Evolutionary conservation across 768 basidiomycete species (phyloP), one percentile per base, ranked within the genome.

Genomic region (Mrakia hoshinonis): DNA sequence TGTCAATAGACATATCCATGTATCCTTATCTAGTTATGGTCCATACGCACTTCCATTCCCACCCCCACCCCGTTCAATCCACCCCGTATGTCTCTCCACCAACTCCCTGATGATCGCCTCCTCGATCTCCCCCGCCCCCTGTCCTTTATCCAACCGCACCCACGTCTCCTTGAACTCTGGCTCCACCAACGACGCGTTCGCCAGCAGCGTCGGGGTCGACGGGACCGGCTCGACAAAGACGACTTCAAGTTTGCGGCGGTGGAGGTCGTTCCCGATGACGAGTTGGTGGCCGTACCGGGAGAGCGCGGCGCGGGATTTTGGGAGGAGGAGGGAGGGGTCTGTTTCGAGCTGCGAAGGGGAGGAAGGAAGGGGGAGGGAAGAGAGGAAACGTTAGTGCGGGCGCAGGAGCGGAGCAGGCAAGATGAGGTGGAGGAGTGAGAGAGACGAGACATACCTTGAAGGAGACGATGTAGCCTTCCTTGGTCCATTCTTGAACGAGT

Each of bases 251-350:
- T 99, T 99, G 66, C 96, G 86, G 47, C 85, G 85, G 77, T 93
- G 85, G n/a, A 99, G 86, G 73, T 92, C 89, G 79, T 99, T 99
- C 24, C 92, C 96, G 73, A 99, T 91, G 67, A 99, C 96, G 36
- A 96, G 87, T 78, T 98, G 94, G 78, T 98, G 96, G 1, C 94
- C 93, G 79, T 98, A 99, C 31, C 94, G 86, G 72, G 92, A 87
- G 43, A 98, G 85, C 1, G 96, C 91, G 11, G 84, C 85, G 20
- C 87, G 85, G 0, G 94, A 88, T 82, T 99, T 99, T 38, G 96
- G 95, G 70, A 97, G 84, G 26, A 99, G 84, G 13, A 99, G 82
- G 0, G 81, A 58, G 26, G 81, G 83, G 75, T 99, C 95, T 7
- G 96, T 99, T 83, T 99, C 95, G 63, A 99, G 87, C 94, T 98